Base-by-base conservation (phyloP, 352 stramenopile genomes). In the Achlya hypogyna region DNA sequence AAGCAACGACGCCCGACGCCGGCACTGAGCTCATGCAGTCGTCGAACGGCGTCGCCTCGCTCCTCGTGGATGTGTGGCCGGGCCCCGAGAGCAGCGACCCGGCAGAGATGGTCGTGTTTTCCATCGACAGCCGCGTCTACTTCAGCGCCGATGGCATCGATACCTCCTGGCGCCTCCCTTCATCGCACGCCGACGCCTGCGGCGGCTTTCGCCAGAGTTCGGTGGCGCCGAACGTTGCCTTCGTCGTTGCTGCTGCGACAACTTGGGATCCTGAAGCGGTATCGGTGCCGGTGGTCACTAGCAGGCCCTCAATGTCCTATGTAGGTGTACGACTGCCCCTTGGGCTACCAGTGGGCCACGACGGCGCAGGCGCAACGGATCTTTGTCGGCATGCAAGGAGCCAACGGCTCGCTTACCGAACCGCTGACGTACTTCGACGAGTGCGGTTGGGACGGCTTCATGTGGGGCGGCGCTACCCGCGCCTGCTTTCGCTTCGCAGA, bases 401-500 rank as follows among this genome's bases (percentile, higher is more conserved):
- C 62, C 8, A 65, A 81, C 34, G 70, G 69, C 0, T 58, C 78
- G 32, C 56, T 22, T 0, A 65, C 40, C 14, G 77, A 86, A 45
- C 72, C 72, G 34, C 68, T 79, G 25, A 84, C 80, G 45, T 97
- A 97, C 73, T 94, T 81, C 54, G 73, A 78, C 28, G 74, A 96
- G 63, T 97, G 90, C 65, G 90, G 86, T 23, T 97, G 90, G 90
- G 43, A 72, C 3, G 87, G 77, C 16, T 95, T 84, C 62, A 60
- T 70, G 16, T 97, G 83, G 81, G 81, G 86, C 51, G 78, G 81
- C 34, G 65, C 71, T 31, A 51, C n/a, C 20, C 75, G 90, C 29
- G 71, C 71, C 32, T 79, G 88, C 52, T 96, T 97, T 71, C 80
- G 88, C 31, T 94, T 97, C 51, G 77, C 84, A 2, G 90, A 97